Conservation (phyloP, 371 early-diverging fungal genomes). For the Mucor mucedo region DNA sequence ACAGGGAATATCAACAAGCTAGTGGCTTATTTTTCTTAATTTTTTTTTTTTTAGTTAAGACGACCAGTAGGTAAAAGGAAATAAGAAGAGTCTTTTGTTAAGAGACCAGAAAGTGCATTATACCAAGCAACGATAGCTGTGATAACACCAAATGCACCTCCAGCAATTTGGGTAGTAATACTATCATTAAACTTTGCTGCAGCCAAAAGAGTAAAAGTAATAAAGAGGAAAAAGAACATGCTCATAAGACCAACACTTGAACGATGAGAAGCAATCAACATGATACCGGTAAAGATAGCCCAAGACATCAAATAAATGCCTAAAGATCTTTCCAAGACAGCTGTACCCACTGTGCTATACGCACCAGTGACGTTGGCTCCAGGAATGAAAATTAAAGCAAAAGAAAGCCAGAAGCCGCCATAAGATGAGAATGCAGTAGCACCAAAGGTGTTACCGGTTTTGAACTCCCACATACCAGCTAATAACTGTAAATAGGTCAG, state of each 20-base stretch:
- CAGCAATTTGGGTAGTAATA: constrained; percentile 49
- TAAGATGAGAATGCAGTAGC: constrained; percentile 82
- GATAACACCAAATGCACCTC: constrained; percentile 72
- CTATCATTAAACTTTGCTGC: constrained; percentile 50
- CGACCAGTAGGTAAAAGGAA: constrained; percentile 63
- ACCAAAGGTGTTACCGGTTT: constrained; percentile 78
- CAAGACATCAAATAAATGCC: constrained; percentile 73
- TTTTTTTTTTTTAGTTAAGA: constrained; percentile 31
- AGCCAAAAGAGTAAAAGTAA: constrained; percentile 68
- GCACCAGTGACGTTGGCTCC: constrained; percentile 55
- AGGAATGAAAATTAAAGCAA: constrained; percentile 66
- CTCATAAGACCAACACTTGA: constrained; percentile 63
- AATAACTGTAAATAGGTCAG: constrained; percentile 42
- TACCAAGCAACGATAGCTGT: constrained; percentile 78
- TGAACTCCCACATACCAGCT: constrained; percentile 90
- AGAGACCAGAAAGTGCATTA: constrained; percentile 68
- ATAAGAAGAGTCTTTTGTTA: constrained; percentile 60
- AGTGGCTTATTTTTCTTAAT: not conserved
- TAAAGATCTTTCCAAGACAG: constrained; percentile 59
- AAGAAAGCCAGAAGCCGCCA: constrained; percentile 83
- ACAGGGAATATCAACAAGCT: not conserved
- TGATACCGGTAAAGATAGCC: constrained; percentile 70
- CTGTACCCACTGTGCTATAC: constrained; percentile 38
- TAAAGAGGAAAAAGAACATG: constrained; percentile 67
- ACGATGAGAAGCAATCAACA: constrained; percentile 72